These are phyloP conservation scores for Ceratobasidium sp. DNA, from an alignment of 1,284 basidiomycete genomes.

Conservation along the genomic window DNA sequence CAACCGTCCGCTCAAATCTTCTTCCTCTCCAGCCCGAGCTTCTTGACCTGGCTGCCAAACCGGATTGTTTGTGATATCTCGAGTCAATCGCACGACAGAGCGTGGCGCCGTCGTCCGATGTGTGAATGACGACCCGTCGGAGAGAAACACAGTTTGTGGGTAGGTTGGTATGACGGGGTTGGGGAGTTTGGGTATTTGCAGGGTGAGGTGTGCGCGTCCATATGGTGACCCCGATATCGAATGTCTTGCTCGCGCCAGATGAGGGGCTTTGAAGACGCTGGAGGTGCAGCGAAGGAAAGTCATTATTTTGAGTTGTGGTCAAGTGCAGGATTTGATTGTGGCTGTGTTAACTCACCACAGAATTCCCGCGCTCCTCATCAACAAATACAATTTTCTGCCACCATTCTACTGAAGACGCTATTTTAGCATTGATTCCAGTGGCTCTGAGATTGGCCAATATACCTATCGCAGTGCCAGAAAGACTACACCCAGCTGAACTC, in stretches of 20 bases:
- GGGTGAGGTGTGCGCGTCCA: conserved; percentile 52
- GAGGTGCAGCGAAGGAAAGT: background rate
- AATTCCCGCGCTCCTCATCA: no score
- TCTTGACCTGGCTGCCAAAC: conserved; percentile 68
- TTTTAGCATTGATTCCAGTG: no score
- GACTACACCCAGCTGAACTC: no score
- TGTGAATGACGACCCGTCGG: conserved; percentile 87
- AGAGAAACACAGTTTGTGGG: conserved; percentile 81
- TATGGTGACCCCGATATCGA: conserved; percentile 45
- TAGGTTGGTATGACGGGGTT: conserved; percentile 85
- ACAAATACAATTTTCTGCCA: no score
- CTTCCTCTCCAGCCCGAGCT: conserved; percentile 68
- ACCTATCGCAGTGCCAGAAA: no score
- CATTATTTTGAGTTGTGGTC: conserved; percentile 1
- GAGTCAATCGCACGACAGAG: conserved; percentile 75
- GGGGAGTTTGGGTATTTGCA: conserved; percentile 66
- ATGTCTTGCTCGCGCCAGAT: conserved; percentile 7
- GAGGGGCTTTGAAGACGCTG: background rate
- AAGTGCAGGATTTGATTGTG: background rate
- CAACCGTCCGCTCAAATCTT: conserved; percentile 75
- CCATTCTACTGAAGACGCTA: no score
- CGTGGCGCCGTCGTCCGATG: conserved; percentile 88
- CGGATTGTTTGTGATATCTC: conserved; percentile 87
- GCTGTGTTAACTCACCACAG: conserved; percentile 31
- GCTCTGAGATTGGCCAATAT: no score